Evolutionary conservation across 129 eudicot genomes (phyloP).

Genomic region (Lonicera japonica): DNA sequence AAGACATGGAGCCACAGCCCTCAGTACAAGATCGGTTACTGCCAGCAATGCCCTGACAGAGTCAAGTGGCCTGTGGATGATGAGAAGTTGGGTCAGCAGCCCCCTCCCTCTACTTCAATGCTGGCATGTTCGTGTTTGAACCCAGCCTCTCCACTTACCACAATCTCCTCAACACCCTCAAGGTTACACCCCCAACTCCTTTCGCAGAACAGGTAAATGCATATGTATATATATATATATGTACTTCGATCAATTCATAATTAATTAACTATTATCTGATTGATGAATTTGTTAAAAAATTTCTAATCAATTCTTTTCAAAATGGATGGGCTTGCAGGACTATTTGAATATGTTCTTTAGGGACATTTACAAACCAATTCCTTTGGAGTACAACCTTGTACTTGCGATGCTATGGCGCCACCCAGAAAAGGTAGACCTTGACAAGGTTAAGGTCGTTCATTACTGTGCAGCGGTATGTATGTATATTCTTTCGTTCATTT

Average conservation of each 20-base stretch:
- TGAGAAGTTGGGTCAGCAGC: conserved; percentile 39
- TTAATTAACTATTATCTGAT: no score
- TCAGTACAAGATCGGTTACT: conserved; percentile 68
- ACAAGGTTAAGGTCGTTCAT: conserved; percentile 67
- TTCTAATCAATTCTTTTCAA: background rate
- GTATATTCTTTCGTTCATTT: background rate
- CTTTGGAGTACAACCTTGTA: conserved; percentile 59
- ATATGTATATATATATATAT: background rate
- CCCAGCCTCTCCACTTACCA: conserved; percentile 39
- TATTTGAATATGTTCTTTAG: conserved; percentile 65
- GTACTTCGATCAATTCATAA: background rate
- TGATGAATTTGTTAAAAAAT: background rate
- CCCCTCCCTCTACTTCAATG: conserved; percentile 66
- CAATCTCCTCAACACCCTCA: conserved; percentile 41
- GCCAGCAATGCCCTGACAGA: conserved; percentile 76
- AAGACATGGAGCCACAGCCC: conserved; percentile 76
- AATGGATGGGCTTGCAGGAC: conserved; percentile 29
- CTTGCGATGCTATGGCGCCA: conserved; percentile 85
- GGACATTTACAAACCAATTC: conserved; percentile 59
- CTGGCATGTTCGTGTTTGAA: conserved; percentile 81
- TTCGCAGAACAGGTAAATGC: conserved; percentile 71
- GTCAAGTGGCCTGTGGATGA: conserved; percentile 54
- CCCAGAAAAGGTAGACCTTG: conserved; percentile 64
- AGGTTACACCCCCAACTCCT: conserved; percentile 66
- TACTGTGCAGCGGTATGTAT: conserved; percentile 68